phyloP scores from a whole-genome alignment of 805 yeast genomes.

The Candida ovalis region DNA sequence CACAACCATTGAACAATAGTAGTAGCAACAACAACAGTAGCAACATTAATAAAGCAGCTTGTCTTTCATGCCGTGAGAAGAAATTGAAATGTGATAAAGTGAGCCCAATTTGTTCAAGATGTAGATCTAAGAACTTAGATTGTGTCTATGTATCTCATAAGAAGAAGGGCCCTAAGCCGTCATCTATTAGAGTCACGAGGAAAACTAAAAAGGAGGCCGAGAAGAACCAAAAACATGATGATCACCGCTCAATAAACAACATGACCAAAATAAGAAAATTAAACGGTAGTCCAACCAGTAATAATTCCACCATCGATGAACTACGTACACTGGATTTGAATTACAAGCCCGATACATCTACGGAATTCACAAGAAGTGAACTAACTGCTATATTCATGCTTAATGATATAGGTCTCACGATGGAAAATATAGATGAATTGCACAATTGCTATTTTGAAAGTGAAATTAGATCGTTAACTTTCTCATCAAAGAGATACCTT shows the following conservation, averaged over 20 bases:
- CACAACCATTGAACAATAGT: background rate
- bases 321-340: background rate
- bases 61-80: constrained; percentile 29
- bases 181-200: background rate
- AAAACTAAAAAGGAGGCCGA: background rate
- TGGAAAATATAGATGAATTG: constrained; percentile 19
- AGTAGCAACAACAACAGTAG: too few relatives aligned
- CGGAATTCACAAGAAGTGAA: background rate
- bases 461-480: constrained; percentile 11
- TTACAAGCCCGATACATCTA: background rate
- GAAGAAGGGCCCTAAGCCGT: constrained; percentile 32
- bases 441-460: constrained; percentile 16
- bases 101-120: constrained; percentile 25
- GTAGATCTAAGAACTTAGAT: constrained; percentile 13
- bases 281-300: background rate
- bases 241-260: background rate
- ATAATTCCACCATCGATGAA: background rate
- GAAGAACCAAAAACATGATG: background rate
- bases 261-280: too few relatives aligned
- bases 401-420: constrained; percentile 17
- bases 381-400: constrained; percentile 7
- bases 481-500: constrained; percentile 20
- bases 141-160: constrained; percentile 27
- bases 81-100: constrained; percentile 31
- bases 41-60: constrained; percentile 24